These are phyloP conservation scores for Medicago lupulina DNA, from an alignment of 306 rosid species.

Conservation along the genomic window DNA sequence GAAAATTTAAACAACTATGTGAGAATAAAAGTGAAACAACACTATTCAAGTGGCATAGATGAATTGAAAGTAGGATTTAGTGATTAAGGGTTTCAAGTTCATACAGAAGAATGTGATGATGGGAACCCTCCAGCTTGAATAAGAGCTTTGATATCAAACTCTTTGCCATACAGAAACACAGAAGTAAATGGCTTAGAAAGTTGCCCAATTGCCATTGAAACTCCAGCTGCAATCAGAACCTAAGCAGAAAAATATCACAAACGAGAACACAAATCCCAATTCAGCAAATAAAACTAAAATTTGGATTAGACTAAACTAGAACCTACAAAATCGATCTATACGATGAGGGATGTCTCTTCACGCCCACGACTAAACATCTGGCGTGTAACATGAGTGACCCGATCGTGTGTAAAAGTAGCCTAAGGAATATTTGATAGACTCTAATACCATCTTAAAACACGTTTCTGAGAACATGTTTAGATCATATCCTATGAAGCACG, in stretches of 20 bases:
- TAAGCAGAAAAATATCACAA: constrained; percentile 23
- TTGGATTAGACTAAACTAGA: neutral
- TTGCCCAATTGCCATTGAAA: constrained; percentile 78
- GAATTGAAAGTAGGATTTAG: neutral
- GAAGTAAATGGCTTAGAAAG: constrained; percentile 79
- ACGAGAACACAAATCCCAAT: constrained; percentile 6
- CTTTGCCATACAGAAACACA: constrained; percentile 68
- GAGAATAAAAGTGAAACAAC: constrained; percentile 38
- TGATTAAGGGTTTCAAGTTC: constrained; percentile 25
- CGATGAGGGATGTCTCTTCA: neutral
- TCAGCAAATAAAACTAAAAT: constrained; percentile 10
- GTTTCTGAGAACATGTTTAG: too few species aligned
- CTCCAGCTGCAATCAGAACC: constrained; percentile 82
- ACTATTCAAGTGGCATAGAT: constrained; percentile 4
- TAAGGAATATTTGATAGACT: neutral
- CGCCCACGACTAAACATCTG: neutral
- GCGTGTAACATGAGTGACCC: neutral
- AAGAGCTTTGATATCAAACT: constrained; percentile 66
- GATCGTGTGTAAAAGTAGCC: neutral
- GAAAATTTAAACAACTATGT: constrained; percentile 46
- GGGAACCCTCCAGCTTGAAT: constrained; percentile 92
- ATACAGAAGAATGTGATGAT: constrained; percentile 92
- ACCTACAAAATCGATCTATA: neutral
- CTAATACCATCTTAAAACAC: neutral
- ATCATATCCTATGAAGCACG: too few species aligned